phyloP scores from a whole-genome alignment of 495 filamentous ascomycete genomes.

The Podospora pseudoanserina region DNA sequence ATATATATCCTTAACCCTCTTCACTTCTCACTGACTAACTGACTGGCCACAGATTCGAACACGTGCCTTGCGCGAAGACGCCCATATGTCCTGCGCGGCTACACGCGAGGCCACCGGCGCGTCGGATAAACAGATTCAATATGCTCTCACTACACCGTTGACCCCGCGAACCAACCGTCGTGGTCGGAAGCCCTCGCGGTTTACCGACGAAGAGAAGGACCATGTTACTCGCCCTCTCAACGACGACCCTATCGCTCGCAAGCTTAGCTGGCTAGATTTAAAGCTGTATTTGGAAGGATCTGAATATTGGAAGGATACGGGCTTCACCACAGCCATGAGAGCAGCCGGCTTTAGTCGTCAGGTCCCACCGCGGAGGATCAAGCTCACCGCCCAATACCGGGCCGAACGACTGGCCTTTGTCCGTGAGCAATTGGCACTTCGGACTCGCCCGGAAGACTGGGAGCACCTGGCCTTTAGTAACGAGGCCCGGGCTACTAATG shows the following conservation, averaged over 20 bases:
- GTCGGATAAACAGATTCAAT: background rate
- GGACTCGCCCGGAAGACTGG: background rate
- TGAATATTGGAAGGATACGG: background rate
- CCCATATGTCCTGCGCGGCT: background rate
- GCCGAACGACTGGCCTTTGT: background rate
- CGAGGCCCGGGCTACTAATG: background rate
- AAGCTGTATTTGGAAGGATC: background rate
- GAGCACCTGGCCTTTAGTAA: background rate
- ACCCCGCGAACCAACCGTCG: background rate
- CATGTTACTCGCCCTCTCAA: background rate
- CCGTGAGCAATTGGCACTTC: background rate
- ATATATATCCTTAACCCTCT: background rate
- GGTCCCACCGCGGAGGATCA: background rate
- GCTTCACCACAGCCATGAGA: background rate
- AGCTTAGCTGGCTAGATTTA: background rate
- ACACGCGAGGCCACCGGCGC: background rate
- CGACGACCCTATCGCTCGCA: background rate
- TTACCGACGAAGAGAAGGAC: background rate
- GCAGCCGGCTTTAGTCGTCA: background rate
- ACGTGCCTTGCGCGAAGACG: background rate
- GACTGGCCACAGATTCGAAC: background rate
- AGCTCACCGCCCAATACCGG: background rate
- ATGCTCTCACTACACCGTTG: background rate
- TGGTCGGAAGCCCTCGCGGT: background rate
- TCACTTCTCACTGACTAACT: background rate